Evolutionary conservation across 805 yeast genomes (phyloP).

Genomic region (Spathaspora gorwiae): DNA sequence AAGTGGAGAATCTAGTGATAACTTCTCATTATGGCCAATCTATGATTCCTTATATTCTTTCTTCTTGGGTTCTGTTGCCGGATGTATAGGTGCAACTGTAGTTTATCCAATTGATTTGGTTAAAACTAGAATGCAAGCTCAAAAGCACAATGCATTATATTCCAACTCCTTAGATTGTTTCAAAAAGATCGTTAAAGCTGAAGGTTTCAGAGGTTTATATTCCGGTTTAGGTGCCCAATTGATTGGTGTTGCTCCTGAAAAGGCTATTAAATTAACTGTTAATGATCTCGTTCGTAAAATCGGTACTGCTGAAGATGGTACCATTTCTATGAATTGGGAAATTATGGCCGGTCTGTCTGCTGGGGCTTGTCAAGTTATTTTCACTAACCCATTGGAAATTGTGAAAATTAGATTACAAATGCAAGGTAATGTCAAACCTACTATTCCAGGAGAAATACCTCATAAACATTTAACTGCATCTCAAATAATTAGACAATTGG

Average conservation of each 20-base stretch:
- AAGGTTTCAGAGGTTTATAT: slow-evolving; percentile 82
- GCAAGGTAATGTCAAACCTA: slow-evolving; percentile 63
- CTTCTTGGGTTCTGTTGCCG: slow-evolving; percentile 88
- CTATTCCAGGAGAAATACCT: slow-evolving; percentile 36
- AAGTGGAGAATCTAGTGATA: slow-evolving; percentile 26
- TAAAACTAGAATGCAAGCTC: slow-evolving; percentile 97
- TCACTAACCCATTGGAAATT: slow-evolving; percentile 94
- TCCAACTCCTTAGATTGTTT: slow-evolving; percentile 84
- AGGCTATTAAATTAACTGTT: slow-evolving; percentile 92
- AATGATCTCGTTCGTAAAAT: slow-evolving; percentile 80
- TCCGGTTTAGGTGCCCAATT: slow-evolving; percentile 92
- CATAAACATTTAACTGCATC: slow-evolving; percentile 51
- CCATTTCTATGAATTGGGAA: slow-evolving; percentile 56
- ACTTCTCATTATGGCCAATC: slow-evolving; percentile 43
- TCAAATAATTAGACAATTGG: slow-evolving; percentile 71
- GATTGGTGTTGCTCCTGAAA: slow-evolving; percentile 97
- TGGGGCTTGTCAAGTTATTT: slow-evolving; percentile 93
- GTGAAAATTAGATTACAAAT: slow-evolving; percentile 93
- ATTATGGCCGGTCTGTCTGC: slow-evolving; percentile 88
- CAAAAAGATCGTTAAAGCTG: slow-evolving; percentile 65
- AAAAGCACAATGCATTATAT: slow-evolving; percentile 66
- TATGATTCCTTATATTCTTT: slow-evolving; percentile 81
- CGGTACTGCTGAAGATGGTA: slow-evolving; percentile 46
- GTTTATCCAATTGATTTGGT: slow-evolving; percentile 96
- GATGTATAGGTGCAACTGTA: slow-evolving; percentile 96